Conservation (phyloP, 2,329 filamentous ascomycete genomes). For the Elsinoe necatrix region DNA sequence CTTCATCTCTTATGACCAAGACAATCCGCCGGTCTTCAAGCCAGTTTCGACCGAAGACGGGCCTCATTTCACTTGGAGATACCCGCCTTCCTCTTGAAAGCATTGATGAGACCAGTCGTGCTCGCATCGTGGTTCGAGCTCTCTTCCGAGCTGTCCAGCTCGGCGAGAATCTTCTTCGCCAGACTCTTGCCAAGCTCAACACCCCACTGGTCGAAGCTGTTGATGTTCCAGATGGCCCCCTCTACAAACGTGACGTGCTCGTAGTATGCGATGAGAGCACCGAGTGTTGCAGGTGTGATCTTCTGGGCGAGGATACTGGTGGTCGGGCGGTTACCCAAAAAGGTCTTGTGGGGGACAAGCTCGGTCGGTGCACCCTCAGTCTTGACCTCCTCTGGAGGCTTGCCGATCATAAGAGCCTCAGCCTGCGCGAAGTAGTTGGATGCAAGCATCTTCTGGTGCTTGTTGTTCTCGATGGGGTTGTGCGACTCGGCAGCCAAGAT, state of each 20-base stretch:
- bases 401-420: slow-evolving; percentile 84
- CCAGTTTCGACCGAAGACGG: slow-evolving; percentile 13
- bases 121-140: slow-evolving; percentile 72
- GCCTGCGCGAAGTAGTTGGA: slow-evolving; percentile 88
- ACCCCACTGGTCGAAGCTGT: slow-evolving; percentile 99
- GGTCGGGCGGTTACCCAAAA: slow-evolving; percentile 93
- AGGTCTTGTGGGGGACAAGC: slow-evolving; percentile 96
- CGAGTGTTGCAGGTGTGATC: slow-evolving; percentile 89
- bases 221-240: slow-evolving; percentile 98
- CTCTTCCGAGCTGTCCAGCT: slow-evolving; percentile 71
- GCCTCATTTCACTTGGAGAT: slow-evolving; percentile 23
- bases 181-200: slow-evolving; percentile 95
- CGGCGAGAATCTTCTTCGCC: slow-evolving; percentile 60
- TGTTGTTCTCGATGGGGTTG: slow-evolving; percentile 85
- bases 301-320: slow-evolving; percentile 88
- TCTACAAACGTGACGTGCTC: slow-evolving; percentile 98
- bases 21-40: slow-evolving; percentile 5
- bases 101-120: slow-evolving; percentile 80
- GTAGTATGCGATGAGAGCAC: slow-evolving; percentile 96
- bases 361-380: slow-evolving; percentile 64
- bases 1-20: not conserved
- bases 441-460: slow-evolving; percentile 93
- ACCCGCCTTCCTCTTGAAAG: slow-evolving; percentile 73
- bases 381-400: slow-evolving; percentile 71
- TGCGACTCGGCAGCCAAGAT: slow-evolving; percentile 93